Conservation (phyloP, 208 protist species). For the Lotmaria passim region DNA sequence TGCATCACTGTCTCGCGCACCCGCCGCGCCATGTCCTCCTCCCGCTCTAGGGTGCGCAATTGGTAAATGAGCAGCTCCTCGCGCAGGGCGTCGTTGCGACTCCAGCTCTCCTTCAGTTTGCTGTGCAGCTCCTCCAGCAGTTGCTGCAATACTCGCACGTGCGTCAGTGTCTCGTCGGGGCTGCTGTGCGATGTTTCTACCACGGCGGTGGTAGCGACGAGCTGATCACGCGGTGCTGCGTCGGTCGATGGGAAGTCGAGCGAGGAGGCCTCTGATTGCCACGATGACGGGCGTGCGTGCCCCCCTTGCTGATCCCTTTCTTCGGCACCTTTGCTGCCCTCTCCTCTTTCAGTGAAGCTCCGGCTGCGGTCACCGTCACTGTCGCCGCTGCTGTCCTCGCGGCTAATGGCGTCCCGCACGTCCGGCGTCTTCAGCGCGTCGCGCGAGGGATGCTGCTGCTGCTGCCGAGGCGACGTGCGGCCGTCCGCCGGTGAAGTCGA, state of each 20-base stretch:
- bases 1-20: conserved; percentile 5
- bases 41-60: conserved; percentile 32
- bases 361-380: too few relatives aligned
- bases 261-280: conserved; percentile 13
- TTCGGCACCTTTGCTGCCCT: background rate
- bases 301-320: background rate
- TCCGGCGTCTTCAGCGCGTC: conserved; percentile 4
- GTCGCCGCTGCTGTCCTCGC: background rate
- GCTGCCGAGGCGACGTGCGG: background rate
- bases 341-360: too few relatives aligned
- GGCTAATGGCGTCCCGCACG: background rate
- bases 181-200: background rate
- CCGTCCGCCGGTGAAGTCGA: conserved; percentile 10
- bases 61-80: conserved; percentile 35
- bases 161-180: conserved; percentile 7
- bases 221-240: background rate
- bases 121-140: conserved; percentile 37
- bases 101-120: conserved; percentile 41
- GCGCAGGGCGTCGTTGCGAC: conserved; percentile 38
- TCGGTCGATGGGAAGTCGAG: conserved; percentile 5
- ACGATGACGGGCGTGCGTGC: background rate
- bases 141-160: conserved; percentile 22
- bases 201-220: background rate
- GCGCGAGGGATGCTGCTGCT: background rate
- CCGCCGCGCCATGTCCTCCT: conserved; percentile 21